Percentiles rank a stretch among this genome's conserved stretches.
phyloP scores from a whole-genome alignment of 805 yeast species.

The Candida vartiovaarae region DNA sequence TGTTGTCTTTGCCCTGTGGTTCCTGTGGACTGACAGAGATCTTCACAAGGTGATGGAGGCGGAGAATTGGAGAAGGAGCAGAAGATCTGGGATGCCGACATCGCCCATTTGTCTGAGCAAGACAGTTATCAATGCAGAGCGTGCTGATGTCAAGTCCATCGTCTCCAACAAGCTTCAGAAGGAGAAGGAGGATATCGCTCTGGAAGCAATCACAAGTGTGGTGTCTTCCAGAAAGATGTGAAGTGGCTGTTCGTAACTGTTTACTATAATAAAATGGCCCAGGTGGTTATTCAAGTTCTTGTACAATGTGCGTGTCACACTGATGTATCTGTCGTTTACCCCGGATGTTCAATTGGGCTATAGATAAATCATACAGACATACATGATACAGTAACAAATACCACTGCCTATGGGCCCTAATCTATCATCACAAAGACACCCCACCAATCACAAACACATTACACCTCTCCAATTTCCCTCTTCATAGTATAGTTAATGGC shows the following conservation, averaged over 20 bases:
- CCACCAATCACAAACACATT: neutral
- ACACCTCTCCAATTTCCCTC: too few relatives aligned
- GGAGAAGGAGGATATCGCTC: neutral
- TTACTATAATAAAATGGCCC: too few relatives aligned
- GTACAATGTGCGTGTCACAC: too few relatives aligned
- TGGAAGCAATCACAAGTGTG: neutral
- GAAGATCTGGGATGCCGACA: conserved; percentile 7
- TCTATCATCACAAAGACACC: neutral
- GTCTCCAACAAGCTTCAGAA: neutral
- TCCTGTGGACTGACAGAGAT: conserved; percentile 31
- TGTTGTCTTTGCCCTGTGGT: conserved; percentile 48
- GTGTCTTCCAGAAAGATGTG: too few relatives aligned
- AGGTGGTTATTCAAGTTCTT: too few relatives aligned
- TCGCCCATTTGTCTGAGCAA: conserved; percentile 4
- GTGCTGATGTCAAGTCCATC: neutral
- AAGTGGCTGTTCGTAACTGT: too few relatives aligned
- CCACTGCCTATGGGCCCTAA: neutral
- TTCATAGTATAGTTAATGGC: too few relatives aligned
- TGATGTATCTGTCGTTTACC: too few relatives aligned
- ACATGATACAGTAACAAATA: too few relatives aligned
- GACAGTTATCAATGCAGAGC: neutral
- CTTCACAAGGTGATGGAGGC: conserved; percentile 17
- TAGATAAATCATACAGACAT: too few relatives aligned
- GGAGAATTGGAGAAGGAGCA: conserved; percentile 16
- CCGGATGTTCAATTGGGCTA: too few relatives aligned